Percentiles rank a stretch among this genome's conserved stretches.
Conservation (phyloP, 345 rosid genomes). For the Combretum micranthum region DNA sequence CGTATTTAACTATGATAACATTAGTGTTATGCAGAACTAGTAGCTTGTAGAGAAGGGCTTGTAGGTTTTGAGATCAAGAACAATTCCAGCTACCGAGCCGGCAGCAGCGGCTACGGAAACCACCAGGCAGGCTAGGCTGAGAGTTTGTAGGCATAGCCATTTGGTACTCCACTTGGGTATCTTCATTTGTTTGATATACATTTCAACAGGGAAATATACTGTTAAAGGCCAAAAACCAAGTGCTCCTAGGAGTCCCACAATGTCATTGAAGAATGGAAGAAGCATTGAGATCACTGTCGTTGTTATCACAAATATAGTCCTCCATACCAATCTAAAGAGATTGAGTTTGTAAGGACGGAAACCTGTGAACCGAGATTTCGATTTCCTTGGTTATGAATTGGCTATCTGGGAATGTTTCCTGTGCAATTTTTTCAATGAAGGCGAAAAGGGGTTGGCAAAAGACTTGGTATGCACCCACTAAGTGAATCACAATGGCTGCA, state of each 20-base stretch:
- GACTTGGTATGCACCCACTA: conserved; percentile 16
- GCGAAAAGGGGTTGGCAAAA: neutral
- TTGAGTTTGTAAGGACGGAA: conserved; percentile 2
- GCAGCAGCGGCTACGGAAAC: neutral
- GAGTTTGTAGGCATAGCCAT: conserved; percentile 1
- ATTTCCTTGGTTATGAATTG: neutral
- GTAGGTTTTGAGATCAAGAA: neutral
- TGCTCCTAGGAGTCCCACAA: conserved; percentile 15
- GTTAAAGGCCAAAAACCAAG: conserved; percentile 17
- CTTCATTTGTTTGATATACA: conserved; percentile 6
- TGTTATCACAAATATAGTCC: conserved; percentile 5
- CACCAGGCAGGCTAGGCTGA: conserved; percentile 4
- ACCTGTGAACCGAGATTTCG: neutral
- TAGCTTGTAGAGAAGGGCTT: conserved; percentile 4
- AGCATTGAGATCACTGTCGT: conserved; percentile 10
- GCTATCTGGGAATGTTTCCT: neutral
- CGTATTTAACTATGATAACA: no score
- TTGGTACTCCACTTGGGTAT: conserved; percentile 6
- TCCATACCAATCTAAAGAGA: conserved; percentile 3
- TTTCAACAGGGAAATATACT: conserved; percentile 16
- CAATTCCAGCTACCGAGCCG: conserved; percentile 9
- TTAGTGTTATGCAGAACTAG: no score
- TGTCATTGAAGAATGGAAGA: conserved; percentile 23
- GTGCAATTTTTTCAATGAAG: neutral
- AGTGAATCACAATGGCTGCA: conserved; percentile 10